Evolutionary conservation across 495 filamentous ascomycete species (phyloP).

Genomic region (Aspergillus conjunctus): DNA sequence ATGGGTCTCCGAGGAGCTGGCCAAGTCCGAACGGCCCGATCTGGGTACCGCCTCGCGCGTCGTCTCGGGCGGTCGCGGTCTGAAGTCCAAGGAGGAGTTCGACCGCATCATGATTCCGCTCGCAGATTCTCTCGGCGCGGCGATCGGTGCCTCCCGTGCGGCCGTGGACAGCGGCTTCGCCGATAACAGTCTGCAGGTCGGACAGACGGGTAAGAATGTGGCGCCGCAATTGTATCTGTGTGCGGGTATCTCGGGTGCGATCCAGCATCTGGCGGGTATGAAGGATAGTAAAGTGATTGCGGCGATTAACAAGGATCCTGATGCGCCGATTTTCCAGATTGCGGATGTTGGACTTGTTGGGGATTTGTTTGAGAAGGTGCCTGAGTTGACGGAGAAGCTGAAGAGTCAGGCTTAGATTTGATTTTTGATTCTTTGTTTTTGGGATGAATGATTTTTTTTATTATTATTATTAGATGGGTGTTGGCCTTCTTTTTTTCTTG

Average conservation of each 20-base stretch:
- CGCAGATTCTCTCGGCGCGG: conserved; percentile 88
- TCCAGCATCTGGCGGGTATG: conserved; percentile 98
- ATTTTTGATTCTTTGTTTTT: too few relatives aligned
- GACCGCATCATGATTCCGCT: conserved; percentile 88
- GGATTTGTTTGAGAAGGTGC: conserved; percentile 93
- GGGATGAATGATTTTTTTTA: conserved; percentile 1
- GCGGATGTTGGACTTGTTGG: conserved; percentile 94
- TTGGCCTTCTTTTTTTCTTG: not conserved
- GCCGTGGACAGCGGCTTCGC: conserved; percentile 97
- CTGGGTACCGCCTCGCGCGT: conserved; percentile 84
- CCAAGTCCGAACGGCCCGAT: conserved; percentile 93
- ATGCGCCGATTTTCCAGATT: conserved; percentile 97
- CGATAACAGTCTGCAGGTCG: conserved; percentile 98
- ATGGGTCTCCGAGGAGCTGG: conserved; percentile 92
- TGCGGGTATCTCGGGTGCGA: conserved; percentile 93
- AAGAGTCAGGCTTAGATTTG: conserved; percentile 54
- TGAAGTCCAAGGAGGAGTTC: conserved; percentile 98
- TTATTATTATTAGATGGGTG: conserved; percentile 6
- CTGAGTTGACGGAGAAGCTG: conserved; percentile 94
- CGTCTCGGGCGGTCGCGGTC: conserved; percentile 89
- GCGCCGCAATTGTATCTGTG: conserved; percentile 94
- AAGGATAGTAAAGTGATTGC: conserved; percentile 99
- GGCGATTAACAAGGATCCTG: conserved; percentile 95
- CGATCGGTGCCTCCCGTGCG: conserved; percentile 90
- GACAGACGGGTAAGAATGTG: conserved; percentile 97